phyloP scores from a whole-genome alignment of 2,329 filamentous ascomycete species.

The Tolypocladium inflatum region DNA sequence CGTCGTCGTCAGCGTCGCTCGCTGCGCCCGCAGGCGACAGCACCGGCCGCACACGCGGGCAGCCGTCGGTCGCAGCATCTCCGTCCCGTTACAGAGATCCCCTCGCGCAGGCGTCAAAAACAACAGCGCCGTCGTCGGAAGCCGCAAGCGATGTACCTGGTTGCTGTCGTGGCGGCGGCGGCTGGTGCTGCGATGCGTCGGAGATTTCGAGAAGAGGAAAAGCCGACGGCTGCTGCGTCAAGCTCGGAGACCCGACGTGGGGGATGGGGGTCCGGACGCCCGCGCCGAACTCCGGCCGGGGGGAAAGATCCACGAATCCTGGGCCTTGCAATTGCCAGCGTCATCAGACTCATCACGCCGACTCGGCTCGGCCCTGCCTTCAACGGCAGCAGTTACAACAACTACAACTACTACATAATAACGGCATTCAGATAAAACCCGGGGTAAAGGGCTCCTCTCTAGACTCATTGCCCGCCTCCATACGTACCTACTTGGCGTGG shows the following conservation, averaged over 20 bases:
- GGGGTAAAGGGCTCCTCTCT: background rate
- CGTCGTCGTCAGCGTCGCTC: background rate
- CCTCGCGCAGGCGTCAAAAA: background rate
- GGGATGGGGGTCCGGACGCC: background rate
- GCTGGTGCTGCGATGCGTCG: background rate
- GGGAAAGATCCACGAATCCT: background rate
- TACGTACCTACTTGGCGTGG: background rate
- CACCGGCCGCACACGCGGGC: background rate
- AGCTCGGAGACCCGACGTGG: background rate
- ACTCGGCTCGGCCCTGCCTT: too few species aligned
- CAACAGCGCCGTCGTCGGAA: background rate
- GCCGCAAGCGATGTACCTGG: background rate
- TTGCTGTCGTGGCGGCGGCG: too few species aligned
- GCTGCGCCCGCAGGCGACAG: background rate
- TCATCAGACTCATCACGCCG: background rate
- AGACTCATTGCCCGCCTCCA: background rate
- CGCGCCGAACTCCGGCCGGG: background rate
- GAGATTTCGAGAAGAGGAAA: background rate
- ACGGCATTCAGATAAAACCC: background rate
- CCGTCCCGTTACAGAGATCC: background rate
- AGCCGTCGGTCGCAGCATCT: background rate
- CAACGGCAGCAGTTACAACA: too few species aligned
- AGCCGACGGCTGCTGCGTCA: background rate
- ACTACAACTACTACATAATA: background rate
- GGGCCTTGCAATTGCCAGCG: background rate